Evolutionary conservation across 768 basidiomycete genomes (phyloP), one percentile per base, ranked within the genome.

Genomic region (Daedalea quercina): DNA sequence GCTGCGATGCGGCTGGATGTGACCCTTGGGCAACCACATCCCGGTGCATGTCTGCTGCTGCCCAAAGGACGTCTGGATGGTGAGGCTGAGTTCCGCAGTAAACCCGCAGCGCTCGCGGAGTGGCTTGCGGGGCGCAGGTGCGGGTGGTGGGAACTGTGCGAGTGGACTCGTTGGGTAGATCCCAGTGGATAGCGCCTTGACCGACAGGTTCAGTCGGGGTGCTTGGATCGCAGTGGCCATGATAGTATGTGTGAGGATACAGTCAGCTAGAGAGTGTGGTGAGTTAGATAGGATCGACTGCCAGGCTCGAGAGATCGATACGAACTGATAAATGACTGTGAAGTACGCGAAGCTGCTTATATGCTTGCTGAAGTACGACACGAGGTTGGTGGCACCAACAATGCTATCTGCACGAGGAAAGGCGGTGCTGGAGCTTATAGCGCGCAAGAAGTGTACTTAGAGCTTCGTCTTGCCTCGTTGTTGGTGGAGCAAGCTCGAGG

Each of bases 1-100:
- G 51, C 45, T 58, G 35, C 63, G 60, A 52, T 64, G 63, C 9
- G 63, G 63, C 43, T 64, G 60, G 48, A 57, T 20, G 53, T 61
- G 59, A 23, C 56, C 60, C 42, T 57, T 58, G 8, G 58, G 56
- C 24, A 54, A 55, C 56, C 59, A 56, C 44, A 51, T 50, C 3
- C 50, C 54, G 33, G 51, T 40, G 28, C 37, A 25, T 50, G 46
- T 44, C 26, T 44, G 23, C n/a, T 44, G 25, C 7, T 45, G 34
- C 35, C 51, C 51, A 50, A 51, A 54, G 12, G 51, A 41, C 13
- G 54, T 48, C 12, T 56, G 47, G 43, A 60, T 56, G 19, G 40
- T 41, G 22, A 60, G 54, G 35, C 52, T 55, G 37, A 55, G 53
- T 33, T 17, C 47, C 17, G 37, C 37, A 19, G 37, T 19, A 22